These are phyloP conservation scores for Parachlorella kessleri DNA, from an alignment of 139 green algal genomes.

Conservation along the genomic window DNA sequence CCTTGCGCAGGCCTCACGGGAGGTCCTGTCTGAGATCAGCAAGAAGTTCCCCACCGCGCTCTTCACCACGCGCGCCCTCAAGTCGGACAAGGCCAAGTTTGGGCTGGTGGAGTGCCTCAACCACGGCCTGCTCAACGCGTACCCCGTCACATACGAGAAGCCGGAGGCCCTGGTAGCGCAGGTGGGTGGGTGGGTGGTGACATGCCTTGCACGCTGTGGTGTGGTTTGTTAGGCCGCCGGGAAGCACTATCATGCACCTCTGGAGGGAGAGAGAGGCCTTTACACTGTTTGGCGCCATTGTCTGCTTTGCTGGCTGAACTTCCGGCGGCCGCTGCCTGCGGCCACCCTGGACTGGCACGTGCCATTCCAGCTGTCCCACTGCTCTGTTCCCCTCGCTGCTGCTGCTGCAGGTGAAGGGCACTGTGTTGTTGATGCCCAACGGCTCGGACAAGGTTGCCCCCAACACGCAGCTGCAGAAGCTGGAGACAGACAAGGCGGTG, in stretches of 20 bases:
- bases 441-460: slow-evolving; percentile 87
- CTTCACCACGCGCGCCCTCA: slow-evolving; percentile 83
- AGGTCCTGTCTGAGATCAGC: slow-evolving; percentile 86
- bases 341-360: no score
- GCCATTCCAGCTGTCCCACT: no score
- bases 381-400: no score
- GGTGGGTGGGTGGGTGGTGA: no score
- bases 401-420: slow-evolving; percentile 91
- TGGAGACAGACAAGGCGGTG: slow-evolving; percentile 79
- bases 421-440: slow-evolving; percentile 96
- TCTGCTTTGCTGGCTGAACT: no score
- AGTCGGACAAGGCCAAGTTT: slow-evolving; percentile 53
- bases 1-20: slow-evolving; percentile 68
- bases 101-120: slow-evolving; percentile 93
- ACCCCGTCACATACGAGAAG: slow-evolving; percentile 98
- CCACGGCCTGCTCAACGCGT: slow-evolving; percentile 93
- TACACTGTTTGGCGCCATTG: no score
- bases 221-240: no score
- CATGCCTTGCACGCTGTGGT: no score
- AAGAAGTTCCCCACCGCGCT: slow-evolving; percentile 90
- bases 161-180: slow-evolving; percentile 38
- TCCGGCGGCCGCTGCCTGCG: no score
- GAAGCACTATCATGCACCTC: no score
- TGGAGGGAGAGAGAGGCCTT: no score
- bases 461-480: slow-evolving; percentile 64